phyloP scores from a whole-genome alignment of 1,284 basidiomycete genomes.

The Cystobasidium sp. region DNA sequence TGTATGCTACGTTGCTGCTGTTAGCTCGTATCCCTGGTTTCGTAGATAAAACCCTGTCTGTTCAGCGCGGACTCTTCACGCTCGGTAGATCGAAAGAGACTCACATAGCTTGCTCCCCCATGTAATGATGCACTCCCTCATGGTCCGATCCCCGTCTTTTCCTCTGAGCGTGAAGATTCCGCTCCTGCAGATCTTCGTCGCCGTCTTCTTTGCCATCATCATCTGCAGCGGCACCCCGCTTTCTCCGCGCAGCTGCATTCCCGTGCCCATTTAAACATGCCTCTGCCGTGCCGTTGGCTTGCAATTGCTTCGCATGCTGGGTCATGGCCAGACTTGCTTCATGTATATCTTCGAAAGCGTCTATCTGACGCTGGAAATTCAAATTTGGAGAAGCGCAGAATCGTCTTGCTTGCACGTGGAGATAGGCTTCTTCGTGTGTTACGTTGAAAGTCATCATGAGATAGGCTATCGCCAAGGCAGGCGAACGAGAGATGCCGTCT shows the following conservation, averaged over 20 bases:
- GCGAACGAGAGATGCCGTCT: conserved; percentile 54
- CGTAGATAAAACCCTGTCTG: neutral
- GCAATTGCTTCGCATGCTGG: neutral
- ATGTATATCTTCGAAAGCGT: conserved; percentile 45
- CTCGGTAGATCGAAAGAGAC: neutral
- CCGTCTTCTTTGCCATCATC: conserved; percentile 3
- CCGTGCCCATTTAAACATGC: neutral
- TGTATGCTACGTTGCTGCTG: neutral
- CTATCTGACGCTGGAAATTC: conserved; percentile 54
- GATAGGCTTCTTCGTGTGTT: conserved; percentile 51
- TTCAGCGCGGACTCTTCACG: neutral
- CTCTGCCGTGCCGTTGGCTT: neutral
- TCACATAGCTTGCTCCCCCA: conserved; percentile 25
- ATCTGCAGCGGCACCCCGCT: conserved; percentile 14
- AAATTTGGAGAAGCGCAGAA: conserved; percentile 54
- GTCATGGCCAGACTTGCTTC: conserved; percentile 32
- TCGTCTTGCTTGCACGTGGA: conserved; percentile 52
- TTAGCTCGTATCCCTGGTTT: conserved; percentile 24
- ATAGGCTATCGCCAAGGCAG: conserved; percentile 54
- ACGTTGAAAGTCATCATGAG: conserved; percentile 52
- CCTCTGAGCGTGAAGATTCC: conserved; percentile 35
- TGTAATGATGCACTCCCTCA: conserved; percentile 11
- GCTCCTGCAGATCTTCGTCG: conserved; percentile 36
- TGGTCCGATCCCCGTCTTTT: conserved; percentile 33
- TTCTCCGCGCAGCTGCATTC: neutral